Base-by-base conservation (phyloP, 2,329 filamentous ascomycete genomes). In the Botryotinia globosa region DNA sequence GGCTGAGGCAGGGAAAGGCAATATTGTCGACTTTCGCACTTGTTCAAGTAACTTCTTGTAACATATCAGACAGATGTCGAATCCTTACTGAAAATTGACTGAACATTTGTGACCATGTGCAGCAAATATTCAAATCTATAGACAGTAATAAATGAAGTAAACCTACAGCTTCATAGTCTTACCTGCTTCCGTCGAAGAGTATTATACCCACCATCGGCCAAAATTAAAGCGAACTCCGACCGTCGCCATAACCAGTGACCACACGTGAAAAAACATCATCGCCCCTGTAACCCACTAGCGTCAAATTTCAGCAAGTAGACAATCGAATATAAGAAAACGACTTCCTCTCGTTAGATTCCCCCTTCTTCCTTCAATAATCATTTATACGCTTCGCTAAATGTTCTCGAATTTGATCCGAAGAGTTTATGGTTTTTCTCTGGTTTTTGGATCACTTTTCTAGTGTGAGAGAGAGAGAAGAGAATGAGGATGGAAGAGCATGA, bases 201-300 rank as follows among this genome's bases (percentile, higher is more conserved):
- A 54, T 37, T 16, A 44, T 20, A 44, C 42, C 42, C 42, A 44
- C 42, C 18, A 44, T 66, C 65, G 65, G 65, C 54, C 54, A 68
- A 68, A 45, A 68, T 32, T 8, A 25, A 56, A 42, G n/a, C 65
- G 34, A 37, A 5, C 37, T 22, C 65, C 48, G 65, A 56, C 5
- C 29, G 1, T 29, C 34, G 1, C 22, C 51, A 18, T 29, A 29
- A 3, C 54, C 20, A 14, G 8, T 29, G 18, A 3, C 54, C 20
- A 14, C 70, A 72, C 70, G 70, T 72, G 62, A 72, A 68, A 67
- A 58, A 54, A 66, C 63, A 72, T 68, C 70, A 72, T 72, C 70
- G 70, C 63, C 70, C 62, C 51, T 62, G 62, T 67, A 25, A 20
- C 37, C 14, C 51, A 67, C 34, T 72, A 72, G 70, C 62, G 70